phyloP scores from a whole-genome alignment of 352 stramenopile genomes.

The Pseudoperonospora humuli region DNA sequence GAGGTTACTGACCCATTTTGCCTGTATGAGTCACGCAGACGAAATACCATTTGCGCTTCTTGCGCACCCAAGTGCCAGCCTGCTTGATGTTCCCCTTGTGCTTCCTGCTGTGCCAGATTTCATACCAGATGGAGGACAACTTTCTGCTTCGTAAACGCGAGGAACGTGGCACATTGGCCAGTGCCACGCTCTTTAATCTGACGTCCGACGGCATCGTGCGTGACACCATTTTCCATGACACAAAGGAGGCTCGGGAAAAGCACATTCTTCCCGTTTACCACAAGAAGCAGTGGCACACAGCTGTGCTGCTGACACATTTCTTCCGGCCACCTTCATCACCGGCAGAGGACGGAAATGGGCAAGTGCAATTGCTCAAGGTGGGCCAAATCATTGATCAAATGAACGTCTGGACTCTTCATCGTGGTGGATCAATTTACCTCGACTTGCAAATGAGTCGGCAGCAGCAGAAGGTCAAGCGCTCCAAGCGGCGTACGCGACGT shows the following conservation, averaged over 20 bases:
- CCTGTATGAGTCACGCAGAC: slow-evolving; percentile 32
- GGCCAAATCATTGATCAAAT: slow-evolving; percentile 86
- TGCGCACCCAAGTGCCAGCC: slow-evolving; percentile 72
- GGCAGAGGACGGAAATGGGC: slow-evolving; percentile 60
- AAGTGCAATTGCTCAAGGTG: slow-evolving; percentile 80
- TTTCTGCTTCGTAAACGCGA: slow-evolving; percentile 73
- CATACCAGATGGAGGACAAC: slow-evolving; percentile 84
- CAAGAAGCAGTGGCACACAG: slow-evolving; percentile 83
- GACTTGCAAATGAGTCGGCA: slow-evolving; percentile 84
- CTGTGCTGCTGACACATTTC: slow-evolving; percentile 78
- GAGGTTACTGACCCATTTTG: slow-evolving; percentile 11
- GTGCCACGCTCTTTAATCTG: slow-evolving; percentile 76
- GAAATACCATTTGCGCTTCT: slow-evolving; percentile 78
- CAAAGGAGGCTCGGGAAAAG: slow-evolving; percentile 78
- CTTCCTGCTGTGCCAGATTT: slow-evolving; percentile 82
- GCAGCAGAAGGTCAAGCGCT: slow-evolving; percentile 72
- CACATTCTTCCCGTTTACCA: slow-evolving; percentile 78
- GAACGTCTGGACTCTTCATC: slow-evolving; percentile 80
- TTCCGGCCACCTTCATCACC: slow-evolving; percentile 65
- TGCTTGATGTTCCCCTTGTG: slow-evolving; percentile 79
- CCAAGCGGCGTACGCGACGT: slow-evolving; percentile 32
- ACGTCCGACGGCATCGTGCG: slow-evolving; percentile 83
- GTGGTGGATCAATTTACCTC: slow-evolving; percentile 77
- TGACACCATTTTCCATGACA: slow-evolving; percentile 83
- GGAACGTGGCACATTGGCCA: slow-evolving; percentile 71